These are phyloP conservation scores for Parathielavia hyrcaniae DNA, from an alignment of 495 filamentous ascomycete genomes.

Conservation along the genomic window DNA sequence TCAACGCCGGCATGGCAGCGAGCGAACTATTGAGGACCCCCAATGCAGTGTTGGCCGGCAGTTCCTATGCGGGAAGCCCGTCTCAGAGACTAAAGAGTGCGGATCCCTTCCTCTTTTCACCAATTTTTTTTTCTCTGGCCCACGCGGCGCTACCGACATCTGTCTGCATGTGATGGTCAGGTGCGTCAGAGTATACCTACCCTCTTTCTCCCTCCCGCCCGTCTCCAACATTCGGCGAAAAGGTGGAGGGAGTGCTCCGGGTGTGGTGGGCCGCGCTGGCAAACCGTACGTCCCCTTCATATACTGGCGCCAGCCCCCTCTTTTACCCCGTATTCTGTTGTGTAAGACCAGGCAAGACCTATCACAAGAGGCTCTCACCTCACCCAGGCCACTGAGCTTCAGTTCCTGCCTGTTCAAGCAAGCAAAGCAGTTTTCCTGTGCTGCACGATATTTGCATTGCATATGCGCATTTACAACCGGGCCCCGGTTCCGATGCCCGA, in stretches of 20 bases:
- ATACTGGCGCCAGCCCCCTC: background rate
- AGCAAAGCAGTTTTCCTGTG: background rate
- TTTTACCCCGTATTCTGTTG: background rate
- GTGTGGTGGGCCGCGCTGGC: background rate
- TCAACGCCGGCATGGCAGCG: no score
- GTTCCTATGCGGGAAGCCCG: no score
- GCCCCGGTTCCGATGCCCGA: background rate
- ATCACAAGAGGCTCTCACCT: no score
- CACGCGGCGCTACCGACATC: background rate
- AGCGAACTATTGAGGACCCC: no score
- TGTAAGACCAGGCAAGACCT: constrained; percentile 6
- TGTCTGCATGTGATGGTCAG: no score
- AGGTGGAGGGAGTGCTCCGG: background rate
- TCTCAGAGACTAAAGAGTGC: no score
- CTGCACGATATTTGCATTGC: background rate
- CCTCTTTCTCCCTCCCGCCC: background rate
- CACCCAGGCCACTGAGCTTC: background rate
- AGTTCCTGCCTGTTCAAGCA: background rate
- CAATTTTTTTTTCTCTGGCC: background rate
- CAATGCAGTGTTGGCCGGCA: no score
- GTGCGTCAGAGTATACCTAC: no score
- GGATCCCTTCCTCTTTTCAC: background rate
- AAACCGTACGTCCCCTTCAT: background rate
- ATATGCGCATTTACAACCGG: constrained; percentile 1
- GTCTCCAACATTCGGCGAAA: background rate